Percentiles rank a stretch among this genome's conserved stretches.
Conservation (phyloP, 192 early-diverging fungal genomes). For the Rhizophlyctis rosea region DNA sequence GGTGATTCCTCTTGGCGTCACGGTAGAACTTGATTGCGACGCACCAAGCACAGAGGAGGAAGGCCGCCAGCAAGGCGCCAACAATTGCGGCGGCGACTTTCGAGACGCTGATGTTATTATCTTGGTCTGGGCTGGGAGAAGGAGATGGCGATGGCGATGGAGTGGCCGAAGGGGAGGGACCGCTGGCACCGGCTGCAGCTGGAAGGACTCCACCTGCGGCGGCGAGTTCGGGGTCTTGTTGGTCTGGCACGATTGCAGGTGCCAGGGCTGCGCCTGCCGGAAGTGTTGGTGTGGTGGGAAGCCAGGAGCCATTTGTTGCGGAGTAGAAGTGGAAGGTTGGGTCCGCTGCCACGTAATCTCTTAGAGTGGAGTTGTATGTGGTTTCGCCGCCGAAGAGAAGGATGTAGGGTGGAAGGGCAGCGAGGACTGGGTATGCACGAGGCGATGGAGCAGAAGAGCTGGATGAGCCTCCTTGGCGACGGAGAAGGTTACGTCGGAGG, state of each 20-base stretch:
- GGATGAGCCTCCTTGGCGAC: background rate
- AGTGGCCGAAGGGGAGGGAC: too few species aligned
- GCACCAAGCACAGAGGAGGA: background rate
- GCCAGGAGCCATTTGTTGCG: background rate
- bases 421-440: background rate
- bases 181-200: background rate
- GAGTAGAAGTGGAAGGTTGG: background rate
- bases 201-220: background rate
- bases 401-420: background rate
- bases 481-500: background rate
- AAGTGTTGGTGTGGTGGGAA: conserved; percentile 2
- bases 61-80: background rate
- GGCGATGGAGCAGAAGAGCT: conserved; percentile 1
- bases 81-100: background rate
- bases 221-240: background rate
- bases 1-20: background rate
- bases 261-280: background rate
- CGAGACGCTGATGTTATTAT: background rate
- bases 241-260: background rate
- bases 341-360: conserved; percentile 4
- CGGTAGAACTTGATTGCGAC: background rate
- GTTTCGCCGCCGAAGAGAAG: background rate
- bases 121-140: too few species aligned
- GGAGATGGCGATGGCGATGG: too few species aligned
- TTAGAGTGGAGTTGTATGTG: background rate